These are phyloP conservation scores for Corymbia calophylla DNA, from an alignment of 441 rosid genomes.

Conservation along the genomic window DNA sequence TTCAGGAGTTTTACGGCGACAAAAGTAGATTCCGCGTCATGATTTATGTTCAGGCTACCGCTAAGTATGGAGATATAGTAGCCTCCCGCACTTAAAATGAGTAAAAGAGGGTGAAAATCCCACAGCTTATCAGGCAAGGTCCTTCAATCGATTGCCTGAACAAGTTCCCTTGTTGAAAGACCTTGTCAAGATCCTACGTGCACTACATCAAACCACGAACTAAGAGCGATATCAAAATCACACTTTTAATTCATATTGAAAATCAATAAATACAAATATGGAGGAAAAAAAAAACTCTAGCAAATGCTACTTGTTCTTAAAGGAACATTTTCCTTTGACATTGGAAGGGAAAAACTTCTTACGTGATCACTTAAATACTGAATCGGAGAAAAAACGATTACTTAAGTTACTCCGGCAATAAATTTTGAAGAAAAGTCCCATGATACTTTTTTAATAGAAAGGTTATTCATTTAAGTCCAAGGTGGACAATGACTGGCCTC, in stretches of 20 bases:
- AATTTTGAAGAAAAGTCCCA: too few relatives aligned
- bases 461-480: background rate
- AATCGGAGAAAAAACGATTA: too few relatives aligned
- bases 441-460: accelerated
- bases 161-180: too few relatives aligned
- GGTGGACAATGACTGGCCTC: background rate
- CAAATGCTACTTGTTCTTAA: background rate
- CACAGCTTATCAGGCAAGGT: too few relatives aligned
- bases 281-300: background rate
- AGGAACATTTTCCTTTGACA: background rate
- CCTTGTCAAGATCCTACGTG: background rate
- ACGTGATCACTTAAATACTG: accelerated
- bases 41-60: too few relatives aligned
- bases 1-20: too few relatives aligned
- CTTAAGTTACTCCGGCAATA: accelerated
- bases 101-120: too few relatives aligned
- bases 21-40: too few relatives aligned
- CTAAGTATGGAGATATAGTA: too few relatives aligned
- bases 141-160: too few relatives aligned
- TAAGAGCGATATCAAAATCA: background rate
- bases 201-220: background rate
- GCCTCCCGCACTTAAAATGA: too few relatives aligned
- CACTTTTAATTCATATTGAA: background rate
- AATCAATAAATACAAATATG: background rate
- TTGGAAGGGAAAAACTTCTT: too few relatives aligned